Evolutionary conservation across 371 early-diverging fungal genomes (phyloP).

Genomic region (Mortierella sp.): DNA sequence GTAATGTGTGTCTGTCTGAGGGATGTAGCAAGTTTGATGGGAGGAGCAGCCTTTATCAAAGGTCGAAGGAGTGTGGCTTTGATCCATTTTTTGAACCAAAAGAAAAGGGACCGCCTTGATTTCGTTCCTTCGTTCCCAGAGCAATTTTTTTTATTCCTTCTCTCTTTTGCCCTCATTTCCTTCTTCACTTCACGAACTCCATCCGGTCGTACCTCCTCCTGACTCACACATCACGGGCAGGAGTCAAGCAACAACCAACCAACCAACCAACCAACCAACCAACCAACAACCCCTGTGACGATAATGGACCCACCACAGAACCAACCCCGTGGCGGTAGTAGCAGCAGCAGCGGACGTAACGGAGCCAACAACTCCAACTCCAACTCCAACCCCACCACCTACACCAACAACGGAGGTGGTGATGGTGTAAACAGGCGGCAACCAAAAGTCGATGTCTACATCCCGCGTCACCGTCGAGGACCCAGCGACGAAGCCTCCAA

Average conservation of each 20-base stretch:
- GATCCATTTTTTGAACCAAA: background rate
- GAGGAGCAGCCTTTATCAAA: background rate
- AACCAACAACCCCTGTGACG: background rate
- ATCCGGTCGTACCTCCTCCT: background rate
- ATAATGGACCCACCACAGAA: conserved; percentile 2
- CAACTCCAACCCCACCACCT: background rate
- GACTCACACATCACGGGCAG: background rate
- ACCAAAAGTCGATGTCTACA: conserved; percentile 51
- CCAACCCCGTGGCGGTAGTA: background rate
- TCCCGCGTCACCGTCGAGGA: conserved; percentile 51
- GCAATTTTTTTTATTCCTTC: background rate
- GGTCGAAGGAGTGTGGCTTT: background rate
- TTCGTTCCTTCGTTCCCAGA: background rate
- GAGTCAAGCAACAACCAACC: background rate
- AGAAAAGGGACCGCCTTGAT: background rate
- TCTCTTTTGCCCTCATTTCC: background rate
- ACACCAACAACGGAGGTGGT: conserved; percentile 3
- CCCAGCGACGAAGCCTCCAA: conserved; percentile 7
- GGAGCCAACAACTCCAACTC: conserved; percentile 10
- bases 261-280: background rate
- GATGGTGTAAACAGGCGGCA: conserved; percentile 14
- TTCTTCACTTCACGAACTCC: background rate
- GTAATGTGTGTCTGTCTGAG: background rate
- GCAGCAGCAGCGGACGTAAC: background rate
- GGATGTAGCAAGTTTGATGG: background rate